Percentiles rank a stretch among this genome's conserved stretches.
Evolutionary conservation across 2,329 filamentous ascomycete genomes (phyloP).

Genomic region (Geosmithia putterillii): DNA sequence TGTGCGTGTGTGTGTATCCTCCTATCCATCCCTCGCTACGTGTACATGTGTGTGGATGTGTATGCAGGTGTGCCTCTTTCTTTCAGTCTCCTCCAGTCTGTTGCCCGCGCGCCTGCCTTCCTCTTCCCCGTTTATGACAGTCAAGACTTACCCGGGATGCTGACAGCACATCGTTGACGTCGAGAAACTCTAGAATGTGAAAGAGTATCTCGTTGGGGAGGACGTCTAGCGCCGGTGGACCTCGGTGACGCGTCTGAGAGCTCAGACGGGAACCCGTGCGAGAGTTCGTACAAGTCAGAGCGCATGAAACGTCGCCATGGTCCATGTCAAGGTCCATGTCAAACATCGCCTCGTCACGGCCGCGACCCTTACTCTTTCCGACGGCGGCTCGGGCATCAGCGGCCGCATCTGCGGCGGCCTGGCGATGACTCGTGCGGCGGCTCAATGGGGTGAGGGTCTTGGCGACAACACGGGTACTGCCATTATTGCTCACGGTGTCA

Average conservation of each 20-base stretch:
- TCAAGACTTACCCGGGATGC: slow-evolving; percentile 39
- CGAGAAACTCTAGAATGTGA: slow-evolving; percentile 41
- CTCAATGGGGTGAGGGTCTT: background rate
- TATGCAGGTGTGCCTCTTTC: background rate
- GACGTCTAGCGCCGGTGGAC: slow-evolving; percentile 1
- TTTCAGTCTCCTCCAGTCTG: background rate
- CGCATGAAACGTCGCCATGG: too few species aligned
- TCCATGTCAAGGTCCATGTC: too few species aligned
- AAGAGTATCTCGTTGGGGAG: slow-evolving; percentile 46
- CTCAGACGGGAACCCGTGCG: too few species aligned
- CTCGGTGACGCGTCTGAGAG: background rate
- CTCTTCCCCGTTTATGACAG: background rate
- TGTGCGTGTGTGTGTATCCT: background rate
- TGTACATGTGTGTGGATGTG: background rate
- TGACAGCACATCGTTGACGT: slow-evolving; percentile 42
- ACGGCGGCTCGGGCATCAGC: slow-evolving; percentile 4
- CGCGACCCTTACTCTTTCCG: too few species aligned
- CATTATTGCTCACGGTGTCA: background rate
- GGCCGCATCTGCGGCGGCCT: background rate
- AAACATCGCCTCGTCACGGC: background rate
- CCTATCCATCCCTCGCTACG: background rate
- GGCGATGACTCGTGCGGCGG: background rate
- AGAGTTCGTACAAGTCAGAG: too few species aligned
- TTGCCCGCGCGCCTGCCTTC: background rate
- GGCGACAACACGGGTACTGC: background rate